These are phyloP conservation scores for Colletotrichum trifolii DNA, from an alignment of 2,329 filamentous ascomycete genomes.

Conservation along the genomic window DNA sequence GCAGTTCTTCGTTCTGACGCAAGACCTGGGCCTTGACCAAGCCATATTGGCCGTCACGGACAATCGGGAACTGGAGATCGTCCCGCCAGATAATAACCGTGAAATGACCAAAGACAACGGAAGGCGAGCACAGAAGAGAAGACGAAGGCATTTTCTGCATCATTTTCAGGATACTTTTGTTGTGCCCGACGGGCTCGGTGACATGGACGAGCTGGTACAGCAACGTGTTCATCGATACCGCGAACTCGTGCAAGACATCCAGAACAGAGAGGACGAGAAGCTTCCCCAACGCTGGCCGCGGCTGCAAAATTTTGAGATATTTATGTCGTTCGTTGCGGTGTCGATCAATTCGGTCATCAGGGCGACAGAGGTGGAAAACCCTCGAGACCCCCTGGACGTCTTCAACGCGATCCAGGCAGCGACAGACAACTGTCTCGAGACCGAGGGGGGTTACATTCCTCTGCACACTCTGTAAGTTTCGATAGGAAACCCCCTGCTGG, in stretches of 20 bases:
- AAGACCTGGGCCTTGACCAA: conserved; percentile 27
- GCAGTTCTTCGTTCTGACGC: conserved; percentile 32
- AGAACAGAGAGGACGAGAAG: not conserved
- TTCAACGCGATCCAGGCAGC: conserved; percentile 31
- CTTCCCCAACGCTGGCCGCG: conserved; percentile 33
- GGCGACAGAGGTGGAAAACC: conserved; percentile 23
- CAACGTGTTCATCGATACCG: conserved; percentile 24
- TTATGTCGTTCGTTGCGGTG: conserved; percentile 32
- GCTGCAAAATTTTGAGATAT: conserved; percentile 23
- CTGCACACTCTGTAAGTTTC: conserved; percentile 32
- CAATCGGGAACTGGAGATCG: conserved; percentile 11
- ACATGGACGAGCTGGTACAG: conserved; percentile 34
- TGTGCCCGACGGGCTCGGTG: conserved; percentile 35
- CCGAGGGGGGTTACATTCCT: conserved; percentile 26
- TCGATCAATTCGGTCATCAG: conserved; percentile 35
- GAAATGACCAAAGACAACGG: conserved; percentile 20
- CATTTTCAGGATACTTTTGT: conserved; percentile 34
- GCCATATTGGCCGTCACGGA: conserved; percentile 28
- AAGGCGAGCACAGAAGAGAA: conserved; percentile 19
- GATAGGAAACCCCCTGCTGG: not conserved
- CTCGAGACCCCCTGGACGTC: conserved; percentile 17
- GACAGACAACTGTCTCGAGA: conserved; percentile 20
- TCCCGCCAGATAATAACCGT: conserved; percentile 25
- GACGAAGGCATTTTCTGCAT: conserved; percentile 31
- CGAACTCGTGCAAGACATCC: conserved; percentile 6